Evolutionary conservation across 2,329 filamentous ascomycete genomes (phyloP), one percentile per base, ranked within the genome.

Genomic region (Beauveria rudraprayagi): DNA sequence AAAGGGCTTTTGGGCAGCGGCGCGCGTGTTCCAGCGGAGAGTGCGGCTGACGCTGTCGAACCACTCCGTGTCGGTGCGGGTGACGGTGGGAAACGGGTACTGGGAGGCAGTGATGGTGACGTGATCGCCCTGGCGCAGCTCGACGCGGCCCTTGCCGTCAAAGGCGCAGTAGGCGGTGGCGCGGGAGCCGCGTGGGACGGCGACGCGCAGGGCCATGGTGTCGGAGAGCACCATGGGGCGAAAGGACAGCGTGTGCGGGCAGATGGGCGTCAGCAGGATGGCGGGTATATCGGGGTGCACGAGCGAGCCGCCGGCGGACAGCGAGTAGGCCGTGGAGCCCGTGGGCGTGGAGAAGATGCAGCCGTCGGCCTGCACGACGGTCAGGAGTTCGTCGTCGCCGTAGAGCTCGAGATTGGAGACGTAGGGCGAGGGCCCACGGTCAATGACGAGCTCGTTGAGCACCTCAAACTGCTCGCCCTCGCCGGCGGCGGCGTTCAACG

Each of bases 291-390:
- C 93, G 0, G 94, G 94, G 72, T 97, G 93, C 62, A 97, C 93
- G 51, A 99, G 87, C 24, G 92, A 95, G 67, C 94, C 94, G 63
- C 94, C 94, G 17, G 94, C 94, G 11, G 92, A 97, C 34, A 99
- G 86, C 2, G 92, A 97, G 74, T 99, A 99, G 34, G 94, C 94
- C 3, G 94, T 99, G 62, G 89, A 92, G 62, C 89, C 94, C 34
- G 94, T 99, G 1, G 94, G 94, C 0, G 94, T 99, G 51, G 91
- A 95, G 74, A 99, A 96, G 70, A 99, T 99, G 77, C 92, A 96
- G 60, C 94, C 94, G 70, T 99, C 94, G 40, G 94, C 94, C 76
- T 96, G 92, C 53, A 99, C 90, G 56, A 97, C 91, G 17, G 94
- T 99, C 67, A 99, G 82, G 48, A 97, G 87, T 73, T 96, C 91